Conservation (phyloP, 306 rosid species). For the Cucurbita ficifolia region DNA sequence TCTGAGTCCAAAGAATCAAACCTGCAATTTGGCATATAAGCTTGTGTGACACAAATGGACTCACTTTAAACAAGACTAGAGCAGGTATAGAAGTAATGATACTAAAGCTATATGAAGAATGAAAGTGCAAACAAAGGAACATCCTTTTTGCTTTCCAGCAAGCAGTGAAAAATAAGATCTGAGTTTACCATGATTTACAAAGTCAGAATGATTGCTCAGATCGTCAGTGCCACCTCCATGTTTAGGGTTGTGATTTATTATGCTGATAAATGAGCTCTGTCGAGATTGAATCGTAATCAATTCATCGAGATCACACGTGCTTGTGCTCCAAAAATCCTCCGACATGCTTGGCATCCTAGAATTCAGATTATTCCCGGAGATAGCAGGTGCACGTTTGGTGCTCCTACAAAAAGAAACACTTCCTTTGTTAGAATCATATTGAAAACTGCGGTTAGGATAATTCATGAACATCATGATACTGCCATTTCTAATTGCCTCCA, state of each 20-base stretch:
- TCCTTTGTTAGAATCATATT: neutral
- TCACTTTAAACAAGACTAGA: neutral
- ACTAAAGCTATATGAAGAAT: neutral
- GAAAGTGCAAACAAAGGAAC: neutral
- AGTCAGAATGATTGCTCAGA: constrained; percentile 4
- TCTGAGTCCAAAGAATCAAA: neutral
- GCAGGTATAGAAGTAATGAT: neutral
- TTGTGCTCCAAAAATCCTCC: constrained; percentile 6
- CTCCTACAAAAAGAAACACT: neutral
- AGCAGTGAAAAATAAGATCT: neutral
- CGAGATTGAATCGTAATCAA: neutral
- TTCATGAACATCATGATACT: neutral
- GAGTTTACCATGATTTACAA: constrained; percentile 5
- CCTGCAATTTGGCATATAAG: neutral
- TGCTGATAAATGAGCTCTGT: neutral
- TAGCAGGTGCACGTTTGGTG: neutral
- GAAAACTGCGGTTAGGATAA: neutral
- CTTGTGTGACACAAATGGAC: neutral
- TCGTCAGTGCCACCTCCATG: neutral
- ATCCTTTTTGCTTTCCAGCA: neutral
- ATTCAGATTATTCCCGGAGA: neutral
- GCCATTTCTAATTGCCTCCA: neutral
- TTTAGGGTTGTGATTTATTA: neutral
- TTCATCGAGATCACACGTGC: constrained; percentile 4
- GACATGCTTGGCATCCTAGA: neutral